A percentile compares a stretch with the other conserved stretches of the same genome.
Evolutionary conservation across 306 rosid genomes (phyloP).

Genomic region (Vigna nakashimae): DNA sequence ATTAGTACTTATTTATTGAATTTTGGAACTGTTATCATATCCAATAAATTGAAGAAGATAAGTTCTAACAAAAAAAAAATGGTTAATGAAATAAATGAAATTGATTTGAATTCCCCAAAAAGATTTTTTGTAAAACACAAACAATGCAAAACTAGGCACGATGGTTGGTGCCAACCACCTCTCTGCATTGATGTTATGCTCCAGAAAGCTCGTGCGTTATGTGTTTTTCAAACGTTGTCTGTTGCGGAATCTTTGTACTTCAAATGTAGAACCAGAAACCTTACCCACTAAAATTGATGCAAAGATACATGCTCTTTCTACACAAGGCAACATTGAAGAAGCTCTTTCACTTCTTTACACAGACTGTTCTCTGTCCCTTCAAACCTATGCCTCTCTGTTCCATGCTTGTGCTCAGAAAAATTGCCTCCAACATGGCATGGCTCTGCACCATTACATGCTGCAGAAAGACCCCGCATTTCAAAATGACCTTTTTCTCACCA

Average conservation of each 20-base stretch:
- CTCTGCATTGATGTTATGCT: conserved; percentile 42
- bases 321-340: conserved; percentile 56
- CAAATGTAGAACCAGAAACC: conserved; percentile 34
- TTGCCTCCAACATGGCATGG: conserved; percentile 64
- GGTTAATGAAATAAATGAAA: background rate
- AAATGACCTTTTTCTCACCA: conserved; percentile 63
- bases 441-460: conserved; percentile 68
- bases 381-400: conserved; percentile 70
- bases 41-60: background rate
- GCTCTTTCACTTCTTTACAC: conserved; percentile 69
- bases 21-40: background rate
- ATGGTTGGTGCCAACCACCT: background rate
- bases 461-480: conserved; percentile 48
- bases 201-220: conserved; percentile 18
- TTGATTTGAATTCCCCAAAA: background rate
- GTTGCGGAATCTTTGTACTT: conserved; percentile 36
- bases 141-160: conserved; percentile 12
- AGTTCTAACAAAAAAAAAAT: background rate
- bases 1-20: background rate
- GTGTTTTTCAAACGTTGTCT: conserved; percentile 35
- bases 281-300: conserved; percentile 41
- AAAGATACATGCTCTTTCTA: conserved; percentile 51
- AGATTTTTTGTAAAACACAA: background rate
- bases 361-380: conserved; percentile 53
- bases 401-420: conserved; percentile 73